These are phyloP conservation scores for Claviceps africana DNA, from an alignment of 2,329 filamentous ascomycete species.

Conservation along the genomic window DNA sequence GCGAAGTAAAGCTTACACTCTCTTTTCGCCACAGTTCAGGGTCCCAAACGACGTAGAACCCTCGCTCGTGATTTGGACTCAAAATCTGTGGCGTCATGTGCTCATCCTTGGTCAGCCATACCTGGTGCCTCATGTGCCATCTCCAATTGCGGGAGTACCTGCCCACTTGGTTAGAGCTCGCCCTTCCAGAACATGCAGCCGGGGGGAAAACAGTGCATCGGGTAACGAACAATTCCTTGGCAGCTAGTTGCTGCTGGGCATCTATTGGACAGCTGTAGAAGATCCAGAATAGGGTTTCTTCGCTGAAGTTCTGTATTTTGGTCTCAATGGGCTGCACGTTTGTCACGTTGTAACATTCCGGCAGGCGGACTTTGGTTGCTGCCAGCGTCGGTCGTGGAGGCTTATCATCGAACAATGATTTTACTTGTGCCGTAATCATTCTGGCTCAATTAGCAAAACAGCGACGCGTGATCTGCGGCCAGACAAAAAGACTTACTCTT, in stretches of 20 bases:
- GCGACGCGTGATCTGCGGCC: not conserved
- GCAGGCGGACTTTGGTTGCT: constrained; percentile 39
- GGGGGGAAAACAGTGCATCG: not conserved
- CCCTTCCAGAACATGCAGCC: not conserved
- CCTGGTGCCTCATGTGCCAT: constrained; percentile 52
- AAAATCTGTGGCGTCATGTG: constrained; percentile 48
- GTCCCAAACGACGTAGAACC: constrained; percentile 55
- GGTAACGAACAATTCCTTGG: constrained; percentile 42
- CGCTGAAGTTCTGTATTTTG: constrained; percentile 53
- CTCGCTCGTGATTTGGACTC: constrained; percentile 45
- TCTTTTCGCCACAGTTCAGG: constrained; percentile 48
- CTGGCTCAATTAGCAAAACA: constrained; percentile 20
- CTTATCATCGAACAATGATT: constrained; percentile 46
- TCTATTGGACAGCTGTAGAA: constrained; percentile 54
- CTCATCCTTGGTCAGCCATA: constrained; percentile 57
- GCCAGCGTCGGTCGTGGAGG: constrained; percentile 41
- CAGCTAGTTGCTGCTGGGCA: constrained; percentile 48
- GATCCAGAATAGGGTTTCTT: constrained; percentile 56
- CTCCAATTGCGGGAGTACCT: constrained; percentile 53
- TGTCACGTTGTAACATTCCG: constrained; percentile 53
- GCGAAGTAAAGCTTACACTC: constrained; percentile 44
- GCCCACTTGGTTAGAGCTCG: constrained; percentile 3
- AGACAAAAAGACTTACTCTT: constrained; percentile 33
- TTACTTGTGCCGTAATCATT: constrained; percentile 43
- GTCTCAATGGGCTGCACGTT: constrained; percentile 52